A percentile compares a stretch with the other conserved stretches of the same genome.
Conservation (phyloP, 129 eudicot species). For the Deinandra increscens region DNA sequence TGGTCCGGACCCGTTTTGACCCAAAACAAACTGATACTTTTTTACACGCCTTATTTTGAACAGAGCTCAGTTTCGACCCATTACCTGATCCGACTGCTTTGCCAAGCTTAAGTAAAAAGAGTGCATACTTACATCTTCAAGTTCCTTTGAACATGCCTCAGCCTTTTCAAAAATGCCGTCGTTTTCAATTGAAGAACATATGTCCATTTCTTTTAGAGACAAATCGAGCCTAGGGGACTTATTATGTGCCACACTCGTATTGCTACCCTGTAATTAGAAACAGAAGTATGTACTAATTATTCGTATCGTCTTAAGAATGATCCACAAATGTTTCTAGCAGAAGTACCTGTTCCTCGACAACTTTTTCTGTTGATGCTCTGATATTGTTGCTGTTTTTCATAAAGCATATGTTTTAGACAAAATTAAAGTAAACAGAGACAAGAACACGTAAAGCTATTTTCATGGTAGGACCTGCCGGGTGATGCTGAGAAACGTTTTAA, state of each 20-base stretch:
- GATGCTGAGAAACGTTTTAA: slow-evolving; percentile 54
- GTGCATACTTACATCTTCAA: slow-evolving; percentile 65
- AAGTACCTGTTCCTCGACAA: slow-evolving; percentile 43
- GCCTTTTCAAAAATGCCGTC: slow-evolving; percentile 60
- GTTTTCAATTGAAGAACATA: slow-evolving; percentile 37
- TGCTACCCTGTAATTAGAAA: slow-evolving; percentile 34
- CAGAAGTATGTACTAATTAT: not conserved
- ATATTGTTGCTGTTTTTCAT: slow-evolving; percentile 40
- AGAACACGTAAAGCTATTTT: not conserved
- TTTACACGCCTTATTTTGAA: too few species aligned
- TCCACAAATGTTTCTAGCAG: slow-evolving; percentile 12
- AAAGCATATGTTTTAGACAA: slow-evolving; percentile 6
- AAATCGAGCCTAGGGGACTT: slow-evolving; percentile 31
- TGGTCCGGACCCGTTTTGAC: too few species aligned
- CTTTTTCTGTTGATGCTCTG: slow-evolving; percentile 30
- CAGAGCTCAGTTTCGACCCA: too few species aligned
- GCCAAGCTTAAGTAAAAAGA: not conserved
- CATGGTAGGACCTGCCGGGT: slow-evolving; percentile 56
- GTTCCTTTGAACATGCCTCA: slow-evolving; percentile 76
- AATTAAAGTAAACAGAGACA: not conserved
- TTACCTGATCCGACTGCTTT: too few species aligned
- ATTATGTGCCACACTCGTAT: slow-evolving; percentile 28
- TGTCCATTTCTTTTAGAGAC: slow-evolving; percentile 36
- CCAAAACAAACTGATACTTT: too few species aligned
- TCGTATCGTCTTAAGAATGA: not conserved